Conservation (phyloP, 148 eudicot genomes). For the Agrostemma githago region DNA sequence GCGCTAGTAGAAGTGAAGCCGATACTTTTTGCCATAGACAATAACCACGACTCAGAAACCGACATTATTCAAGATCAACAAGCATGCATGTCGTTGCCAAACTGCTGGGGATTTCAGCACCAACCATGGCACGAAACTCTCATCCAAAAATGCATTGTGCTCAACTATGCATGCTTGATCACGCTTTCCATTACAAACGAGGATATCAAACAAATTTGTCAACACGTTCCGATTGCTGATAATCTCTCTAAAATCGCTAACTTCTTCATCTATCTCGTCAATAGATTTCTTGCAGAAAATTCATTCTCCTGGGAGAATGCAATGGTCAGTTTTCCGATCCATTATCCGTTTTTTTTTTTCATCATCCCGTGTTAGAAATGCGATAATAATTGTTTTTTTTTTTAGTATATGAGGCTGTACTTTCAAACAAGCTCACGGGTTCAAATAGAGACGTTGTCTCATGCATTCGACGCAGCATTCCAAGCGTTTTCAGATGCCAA, state of each 20-base stretch:
- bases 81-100: slow-evolving; percentile 16
- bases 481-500: slow-evolving; percentile 46
- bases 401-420: slow-evolving; percentile 77
- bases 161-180: slow-evolving; percentile 49
- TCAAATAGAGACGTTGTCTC: slow-evolving; percentile 47
- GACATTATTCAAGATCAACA: slow-evolving; percentile 26
- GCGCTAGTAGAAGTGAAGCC: slow-evolving; percentile 94
- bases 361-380: background rate
- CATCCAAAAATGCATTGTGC: slow-evolving; percentile 60
- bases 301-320: slow-evolving; percentile 66
- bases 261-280: slow-evolving; percentile 62
- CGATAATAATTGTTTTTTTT: background rate
- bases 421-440: slow-evolving; percentile 33
- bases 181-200: slow-evolving; percentile 51
- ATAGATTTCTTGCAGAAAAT: slow-evolving; percentile 53
- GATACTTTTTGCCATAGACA: slow-evolving; percentile 47
- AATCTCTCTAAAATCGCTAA: slow-evolving; percentile 39
- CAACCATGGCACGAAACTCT: slow-evolving; percentile 61
- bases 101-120: slow-evolving; percentile 55
- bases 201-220: slow-evolving; percentile 41
- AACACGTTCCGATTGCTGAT: slow-evolving; percentile 21
- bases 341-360: background rate
- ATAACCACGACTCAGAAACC: slow-evolving; percentile 25
- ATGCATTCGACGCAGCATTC: slow-evolving; percentile 38
- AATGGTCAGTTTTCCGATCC: slow-evolving; percentile 45